These are phyloP conservation scores for Monilinia vaccinii-corymbosi DNA, from an alignment of 2,329 filamentous ascomycete genomes.

Conservation along the genomic window DNA sequence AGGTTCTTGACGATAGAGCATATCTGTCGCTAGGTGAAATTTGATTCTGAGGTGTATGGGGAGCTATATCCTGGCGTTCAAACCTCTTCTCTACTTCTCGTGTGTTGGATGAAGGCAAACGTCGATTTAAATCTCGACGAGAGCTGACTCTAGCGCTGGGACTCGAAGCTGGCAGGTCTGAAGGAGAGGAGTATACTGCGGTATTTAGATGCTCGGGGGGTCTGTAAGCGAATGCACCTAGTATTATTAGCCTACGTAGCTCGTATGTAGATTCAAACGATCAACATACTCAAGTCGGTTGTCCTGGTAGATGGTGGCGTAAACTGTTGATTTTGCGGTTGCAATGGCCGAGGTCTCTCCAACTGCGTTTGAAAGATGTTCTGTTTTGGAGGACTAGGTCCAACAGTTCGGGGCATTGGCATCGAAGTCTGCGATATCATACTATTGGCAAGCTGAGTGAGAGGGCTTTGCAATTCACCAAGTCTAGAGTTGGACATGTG, in stretches of 20 bases:
- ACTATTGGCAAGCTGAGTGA: slow-evolving; percentile 19
- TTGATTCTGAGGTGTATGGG: slow-evolving; percentile 5
- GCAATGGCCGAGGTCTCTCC: slow-evolving; percentile 17
- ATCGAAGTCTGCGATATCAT: slow-evolving; percentile 20
- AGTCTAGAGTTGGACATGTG: not conserved
- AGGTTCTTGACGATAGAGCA: not conserved
- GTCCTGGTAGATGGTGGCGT: slow-evolving; percentile 22
- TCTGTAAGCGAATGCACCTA: slow-evolving; percentile 20
- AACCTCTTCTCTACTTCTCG: not conserved
- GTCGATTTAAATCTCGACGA: slow-evolving; percentile 17
- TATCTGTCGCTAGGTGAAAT: not conserved
- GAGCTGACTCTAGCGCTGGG: slow-evolving; percentile 23
- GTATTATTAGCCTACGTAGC: slow-evolving; percentile 12
- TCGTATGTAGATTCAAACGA: not conserved
- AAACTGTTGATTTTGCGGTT: slow-evolving; percentile 22
- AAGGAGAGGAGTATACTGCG: slow-evolving; percentile 18
- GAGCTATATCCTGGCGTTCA: not conserved
- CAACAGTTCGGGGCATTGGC: slow-evolving; percentile 7
- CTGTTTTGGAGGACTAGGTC: not conserved
- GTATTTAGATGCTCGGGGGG: slow-evolving; percentile 8
- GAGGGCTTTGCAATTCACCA: slow-evolving; percentile 9
- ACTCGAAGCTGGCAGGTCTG: slow-evolving; percentile 20
- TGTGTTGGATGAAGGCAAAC: not conserved
- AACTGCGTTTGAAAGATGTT: slow-evolving; percentile 14
- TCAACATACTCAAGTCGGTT: slow-evolving; percentile 16